phyloP scores from a whole-genome alignment of 2,329 filamentous ascomycete species.

The Moelleriella libera region DNA sequence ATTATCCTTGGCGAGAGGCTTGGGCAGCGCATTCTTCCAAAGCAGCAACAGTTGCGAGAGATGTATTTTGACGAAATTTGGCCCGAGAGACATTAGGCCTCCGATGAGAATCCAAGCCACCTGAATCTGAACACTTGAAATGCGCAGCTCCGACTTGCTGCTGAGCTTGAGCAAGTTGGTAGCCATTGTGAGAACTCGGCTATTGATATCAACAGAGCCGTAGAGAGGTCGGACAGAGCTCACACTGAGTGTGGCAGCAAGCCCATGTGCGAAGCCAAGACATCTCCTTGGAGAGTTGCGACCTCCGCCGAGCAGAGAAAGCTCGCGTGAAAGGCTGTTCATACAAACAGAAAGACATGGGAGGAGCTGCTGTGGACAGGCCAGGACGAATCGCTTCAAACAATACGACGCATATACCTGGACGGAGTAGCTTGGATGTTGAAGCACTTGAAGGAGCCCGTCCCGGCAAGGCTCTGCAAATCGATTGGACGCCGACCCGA shows the following conservation, averaged over 20 bases:
- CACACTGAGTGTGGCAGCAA: conserved; percentile 82
- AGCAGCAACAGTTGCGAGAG: conserved; percentile 82
- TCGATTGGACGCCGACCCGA: conserved; percentile 68
- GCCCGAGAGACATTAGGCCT: conserved; percentile 87
- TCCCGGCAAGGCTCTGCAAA: conserved; percentile 79
- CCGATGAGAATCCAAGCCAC: conserved; percentile 97
- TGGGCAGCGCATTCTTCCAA: conserved; percentile 95
- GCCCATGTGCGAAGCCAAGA: conserved; percentile 79
- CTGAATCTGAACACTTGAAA: conserved; percentile 89
- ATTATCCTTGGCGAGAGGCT: conserved; percentile 86
- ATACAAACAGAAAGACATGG: conserved; percentile 90
- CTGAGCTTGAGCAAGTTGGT: conserved; percentile 87
- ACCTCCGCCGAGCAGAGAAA: conserved; percentile 60
- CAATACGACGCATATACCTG: conserved; percentile 82
- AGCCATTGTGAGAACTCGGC: conserved; percentile 77
- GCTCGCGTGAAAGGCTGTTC: conserved; percentile 83
- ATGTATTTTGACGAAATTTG: conserved; percentile 98
- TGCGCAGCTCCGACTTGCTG: conserved; percentile 75
- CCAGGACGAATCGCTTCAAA: conserved; percentile 73
- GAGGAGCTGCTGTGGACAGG: conserved; percentile 82
- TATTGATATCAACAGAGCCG: conserved; percentile 91
- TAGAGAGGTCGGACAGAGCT: conserved; percentile 81
- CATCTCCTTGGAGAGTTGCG: conserved; percentile 72
- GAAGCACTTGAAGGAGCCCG: conserved; percentile 73
- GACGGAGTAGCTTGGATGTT: conserved; percentile 92